Percentiles rank a stretch among this genome's conserved stretches.
These are phyloP conservation scores for Fusarium sp. DNA, from an alignment of 2,329 filamentous ascomycete species.

Conservation along the genomic window DNA sequence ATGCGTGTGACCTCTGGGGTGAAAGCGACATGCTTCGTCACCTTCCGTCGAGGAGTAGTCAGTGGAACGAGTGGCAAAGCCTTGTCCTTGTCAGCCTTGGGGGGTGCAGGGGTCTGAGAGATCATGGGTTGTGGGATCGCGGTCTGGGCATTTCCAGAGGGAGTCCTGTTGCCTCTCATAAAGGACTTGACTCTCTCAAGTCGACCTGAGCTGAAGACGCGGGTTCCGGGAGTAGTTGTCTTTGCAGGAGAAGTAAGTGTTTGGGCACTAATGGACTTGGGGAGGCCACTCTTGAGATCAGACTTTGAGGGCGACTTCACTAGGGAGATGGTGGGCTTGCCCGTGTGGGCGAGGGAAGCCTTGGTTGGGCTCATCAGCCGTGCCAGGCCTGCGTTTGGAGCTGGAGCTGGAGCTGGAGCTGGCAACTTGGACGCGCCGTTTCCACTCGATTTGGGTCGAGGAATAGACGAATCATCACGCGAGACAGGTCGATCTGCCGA, in stretches of 20 bases:
- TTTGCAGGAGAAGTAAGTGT: slow-evolving; percentile 51
- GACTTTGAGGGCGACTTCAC: slow-evolving; percentile 62
- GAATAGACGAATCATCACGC: slow-evolving; percentile 62
- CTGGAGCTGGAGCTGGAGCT: slow-evolving; percentile 50
- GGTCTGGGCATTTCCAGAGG: slow-evolving; percentile 56
- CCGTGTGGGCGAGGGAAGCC: slow-evolving; percentile 66
- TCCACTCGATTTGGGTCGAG: slow-evolving; percentile 57
- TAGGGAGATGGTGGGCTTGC: slow-evolving; percentile 47
- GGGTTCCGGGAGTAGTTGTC: slow-evolving; percentile 50
- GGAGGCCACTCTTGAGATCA: slow-evolving; percentile 53
- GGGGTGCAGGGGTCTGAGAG: slow-evolving; percentile 62
- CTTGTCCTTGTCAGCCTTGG: slow-evolving; percentile 66
- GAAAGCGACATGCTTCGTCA: slow-evolving; percentile 82
- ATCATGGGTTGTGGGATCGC: slow-evolving; percentile 60
- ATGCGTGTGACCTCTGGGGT: slow-evolving; percentile 74
- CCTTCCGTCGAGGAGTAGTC: slow-evolving; percentile 76
- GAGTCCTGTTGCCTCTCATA: slow-evolving; percentile 57
- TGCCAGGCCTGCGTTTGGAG: slow-evolving; percentile 62
- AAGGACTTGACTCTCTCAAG: slow-evolving; percentile 71
- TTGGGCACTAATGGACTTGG: slow-evolving; percentile 66
- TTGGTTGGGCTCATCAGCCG: slow-evolving; percentile 84
- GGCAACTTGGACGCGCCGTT: slow-evolving; percentile 46
- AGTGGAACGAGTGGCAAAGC: slow-evolving; percentile 64
- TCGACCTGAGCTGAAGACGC: slow-evolving; percentile 61
- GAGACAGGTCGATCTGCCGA: slow-evolving; percentile 73